Conservation (phyloP, 2,329 filamentous ascomycete genomes). For the Juglanconis juglandina region DNA sequence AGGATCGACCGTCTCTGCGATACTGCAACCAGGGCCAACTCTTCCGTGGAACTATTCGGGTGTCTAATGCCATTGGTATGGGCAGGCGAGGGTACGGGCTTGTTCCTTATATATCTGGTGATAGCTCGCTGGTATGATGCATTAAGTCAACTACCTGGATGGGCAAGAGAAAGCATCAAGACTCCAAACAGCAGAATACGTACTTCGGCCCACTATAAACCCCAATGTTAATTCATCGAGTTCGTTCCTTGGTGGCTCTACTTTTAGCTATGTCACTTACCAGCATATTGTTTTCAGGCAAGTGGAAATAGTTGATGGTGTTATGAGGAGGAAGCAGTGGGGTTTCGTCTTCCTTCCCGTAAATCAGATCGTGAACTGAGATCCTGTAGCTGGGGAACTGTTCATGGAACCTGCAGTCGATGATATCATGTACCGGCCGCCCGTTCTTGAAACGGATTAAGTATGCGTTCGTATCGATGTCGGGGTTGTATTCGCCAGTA, state of each 20-base stretch:
- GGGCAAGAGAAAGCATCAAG: neutral
- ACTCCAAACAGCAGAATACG: neutral
- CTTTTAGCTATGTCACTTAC: conserved; percentile 7
- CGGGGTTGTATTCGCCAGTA: conserved; percentile 7
- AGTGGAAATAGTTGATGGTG: conserved; percentile 21
- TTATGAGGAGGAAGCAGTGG: neutral
- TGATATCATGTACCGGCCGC: neutral
- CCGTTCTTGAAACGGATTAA: conserved; percentile 15
- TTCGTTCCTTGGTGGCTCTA: neutral
- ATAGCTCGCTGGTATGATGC: conserved; percentile 6
- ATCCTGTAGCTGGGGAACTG: conserved; percentile 15
- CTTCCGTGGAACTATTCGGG: neutral
- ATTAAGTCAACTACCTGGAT: neutral
- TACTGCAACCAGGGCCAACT: neutral
- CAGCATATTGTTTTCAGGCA: conserved; percentile 23
- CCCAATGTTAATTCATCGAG: neutral
- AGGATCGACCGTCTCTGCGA: neutral
- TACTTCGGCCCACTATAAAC: conserved; percentile 16
- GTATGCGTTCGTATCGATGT: conserved; percentile 16
- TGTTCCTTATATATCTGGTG: conserved; percentile 3
- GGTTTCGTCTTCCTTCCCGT: neutral
- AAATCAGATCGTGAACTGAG: conserved; percentile 8
- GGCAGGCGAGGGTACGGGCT: neutral
- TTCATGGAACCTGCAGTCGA: conserved; percentile 11
- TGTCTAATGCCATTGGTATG: neutral